Evolutionary conservation across 2,329 filamentous ascomycete genomes (phyloP).

Genomic region (Penicillium sp.): DNA sequence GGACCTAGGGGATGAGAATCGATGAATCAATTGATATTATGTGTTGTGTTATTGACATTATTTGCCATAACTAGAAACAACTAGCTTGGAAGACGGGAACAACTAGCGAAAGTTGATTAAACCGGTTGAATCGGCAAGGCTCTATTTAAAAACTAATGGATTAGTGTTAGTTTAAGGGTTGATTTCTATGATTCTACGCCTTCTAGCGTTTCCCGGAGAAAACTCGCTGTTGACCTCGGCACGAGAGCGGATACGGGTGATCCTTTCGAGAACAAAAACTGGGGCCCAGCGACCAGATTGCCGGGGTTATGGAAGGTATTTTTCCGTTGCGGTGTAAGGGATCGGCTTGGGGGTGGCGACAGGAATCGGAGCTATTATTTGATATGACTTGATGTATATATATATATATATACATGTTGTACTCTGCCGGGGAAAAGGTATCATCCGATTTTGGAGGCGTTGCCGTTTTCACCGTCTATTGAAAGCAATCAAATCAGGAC

Average conservation of each 20-base stretch:
- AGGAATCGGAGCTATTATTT: background rate
- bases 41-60: background rate
- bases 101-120: background rate
- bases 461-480: background rate
- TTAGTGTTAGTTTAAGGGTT: background rate
- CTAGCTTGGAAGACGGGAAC: background rate
- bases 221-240: slow-evolving; percentile 10
- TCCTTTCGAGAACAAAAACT: slow-evolving; percentile 10
- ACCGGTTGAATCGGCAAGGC: slow-evolving; percentile 1
- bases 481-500: no score
- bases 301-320: slow-evolving; percentile 9
- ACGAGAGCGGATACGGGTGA: slow-evolving; percentile 10
- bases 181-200: background rate
- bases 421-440: background rate
- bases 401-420: background rate
- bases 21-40: slow-evolving; percentile 4
- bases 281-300: slow-evolving; percentile 12
- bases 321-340: slow-evolving; percentile 5
- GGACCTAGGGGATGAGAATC: slow-evolving; percentile 5
- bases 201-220: slow-evolving; percentile 12
- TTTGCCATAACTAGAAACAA: background rate
- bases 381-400: background rate
- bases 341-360: slow-evolving; percentile 3
- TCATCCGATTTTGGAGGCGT: background rate
- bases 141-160: background rate